These are phyloP conservation scores for Tolypocladium cylindrosporum DNA, from an alignment of 2,329 filamentous ascomycete species.

Conservation along the genomic window DNA sequence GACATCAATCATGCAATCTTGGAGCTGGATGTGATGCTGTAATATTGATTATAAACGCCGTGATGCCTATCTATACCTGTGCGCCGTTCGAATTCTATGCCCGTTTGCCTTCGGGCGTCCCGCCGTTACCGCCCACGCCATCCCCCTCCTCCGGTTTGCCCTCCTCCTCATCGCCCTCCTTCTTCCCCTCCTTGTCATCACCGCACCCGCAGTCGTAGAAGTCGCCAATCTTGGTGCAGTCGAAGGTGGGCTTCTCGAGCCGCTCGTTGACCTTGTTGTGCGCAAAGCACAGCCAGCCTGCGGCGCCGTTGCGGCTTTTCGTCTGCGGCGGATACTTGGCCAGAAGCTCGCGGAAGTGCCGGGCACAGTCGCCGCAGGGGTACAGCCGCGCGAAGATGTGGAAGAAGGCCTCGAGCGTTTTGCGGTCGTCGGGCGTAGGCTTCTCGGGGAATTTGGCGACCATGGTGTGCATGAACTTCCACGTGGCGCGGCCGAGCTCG, in stretches of 20 bases:
- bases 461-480: slow-evolving; percentile 64
- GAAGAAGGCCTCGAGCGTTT: slow-evolving; percentile 54
- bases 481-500: slow-evolving; percentile 57
- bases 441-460: slow-evolving; percentile 59
- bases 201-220: slow-evolving; percentile 65
- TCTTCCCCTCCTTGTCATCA: slow-evolving; percentile 38
- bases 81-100: not conserved
- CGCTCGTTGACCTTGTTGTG: slow-evolving; percentile 60
- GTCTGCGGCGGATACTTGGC: slow-evolving; percentile 56
- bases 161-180: slow-evolving; percentile 12
- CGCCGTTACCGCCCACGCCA: not conserved
- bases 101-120: not conserved
- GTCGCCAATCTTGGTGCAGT: slow-evolving; percentile 58
- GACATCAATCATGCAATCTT: too few relatives aligned
- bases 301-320: slow-evolving; percentile 51
- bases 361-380: slow-evolving; percentile 59
- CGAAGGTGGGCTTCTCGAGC: slow-evolving; percentile 50
- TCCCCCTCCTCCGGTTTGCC: not conserved
- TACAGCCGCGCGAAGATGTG: slow-evolving; percentile 59
- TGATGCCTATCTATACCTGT: not conserved
- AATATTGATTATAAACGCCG: not conserved
- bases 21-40: not conserved
- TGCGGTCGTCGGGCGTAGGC: slow-evolving; percentile 50
- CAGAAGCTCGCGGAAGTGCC: slow-evolving; percentile 55
- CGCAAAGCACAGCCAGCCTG: slow-evolving; percentile 58